Percentiles rank a stretch among this genome's conserved stretches.
phyloP scores from a whole-genome alignment of 2,329 filamentous ascomycete genomes.

The Penicillium sp. region DNA sequence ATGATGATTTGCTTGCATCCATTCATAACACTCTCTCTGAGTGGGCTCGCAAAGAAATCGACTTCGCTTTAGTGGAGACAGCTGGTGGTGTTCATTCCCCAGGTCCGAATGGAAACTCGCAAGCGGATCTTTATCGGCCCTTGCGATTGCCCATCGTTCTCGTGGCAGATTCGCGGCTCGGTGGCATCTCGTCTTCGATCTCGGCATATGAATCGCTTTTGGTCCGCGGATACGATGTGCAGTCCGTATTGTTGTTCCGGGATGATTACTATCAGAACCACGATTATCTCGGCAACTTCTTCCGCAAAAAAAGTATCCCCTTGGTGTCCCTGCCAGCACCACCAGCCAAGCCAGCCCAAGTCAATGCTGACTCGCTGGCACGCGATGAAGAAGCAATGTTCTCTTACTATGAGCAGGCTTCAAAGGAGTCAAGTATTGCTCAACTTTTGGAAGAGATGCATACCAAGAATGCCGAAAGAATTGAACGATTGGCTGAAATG shows the following conservation, averaged over 20 bases:
- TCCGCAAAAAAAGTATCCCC: slow-evolving; percentile 53
- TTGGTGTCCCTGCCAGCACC: slow-evolving; percentile 55
- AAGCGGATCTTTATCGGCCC: slow-evolving; percentile 71
- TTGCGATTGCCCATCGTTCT: slow-evolving; percentile 68
- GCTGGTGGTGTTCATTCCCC: slow-evolving; percentile 79
- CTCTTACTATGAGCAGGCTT: slow-evolving; percentile 55
- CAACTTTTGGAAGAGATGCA: slow-evolving; percentile 49
- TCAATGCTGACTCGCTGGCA: slow-evolving; percentile 26
- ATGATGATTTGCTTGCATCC: slow-evolving; percentile 46
- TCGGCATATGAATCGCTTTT: slow-evolving; percentile 72
- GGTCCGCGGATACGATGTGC: slow-evolving; percentile 72
- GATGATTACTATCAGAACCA: slow-evolving; percentile 63
- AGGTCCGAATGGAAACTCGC: slow-evolving; percentile 65
- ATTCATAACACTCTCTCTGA: slow-evolving; percentile 42
- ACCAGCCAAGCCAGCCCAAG: slow-evolving; percentile 40
- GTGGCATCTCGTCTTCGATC: slow-evolving; percentile 74
- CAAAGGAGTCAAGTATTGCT: slow-evolving; percentile 35
- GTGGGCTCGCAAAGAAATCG: slow-evolving; percentile 34
- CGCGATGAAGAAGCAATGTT: slow-evolving; percentile 55
- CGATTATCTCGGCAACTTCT: slow-evolving; percentile 62
- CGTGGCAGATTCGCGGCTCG: slow-evolving; percentile 67
- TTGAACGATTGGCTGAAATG: slow-evolving; percentile 58
- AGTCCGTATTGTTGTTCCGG: slow-evolving; percentile 62
- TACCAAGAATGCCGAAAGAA: slow-evolving; percentile 49
- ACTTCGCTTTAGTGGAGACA: slow-evolving; percentile 70